Percentiles rank a stretch among this genome's conserved stretches.
Evolutionary conservation across 306 rosid genomes (phyloP).

Genomic region (Quercus agrifolia): DNA sequence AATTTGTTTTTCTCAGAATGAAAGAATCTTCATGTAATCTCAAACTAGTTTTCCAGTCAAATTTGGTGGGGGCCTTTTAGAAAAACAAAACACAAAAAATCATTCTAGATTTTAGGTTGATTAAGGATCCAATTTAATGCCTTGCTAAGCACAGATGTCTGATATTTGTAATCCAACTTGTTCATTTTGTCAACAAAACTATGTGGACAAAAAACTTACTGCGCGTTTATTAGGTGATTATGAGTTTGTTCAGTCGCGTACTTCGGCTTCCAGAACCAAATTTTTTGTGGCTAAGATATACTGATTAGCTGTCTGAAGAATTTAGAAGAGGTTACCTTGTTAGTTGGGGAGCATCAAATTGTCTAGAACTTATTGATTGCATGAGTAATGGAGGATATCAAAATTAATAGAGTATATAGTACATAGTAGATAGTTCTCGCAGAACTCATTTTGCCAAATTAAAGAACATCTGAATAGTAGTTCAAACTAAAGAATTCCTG

Average conservation of each 20-base stretch:
- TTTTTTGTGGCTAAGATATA: background rate
- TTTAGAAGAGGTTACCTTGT: background rate
- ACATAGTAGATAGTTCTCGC: background rate
- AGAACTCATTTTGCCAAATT: background rate
- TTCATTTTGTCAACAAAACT: conserved; percentile 19
- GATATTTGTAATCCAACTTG: conserved; percentile 30
- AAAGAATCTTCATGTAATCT: conserved; percentile 7
- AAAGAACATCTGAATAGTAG: background rate
- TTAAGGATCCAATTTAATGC: conserved; percentile 30
- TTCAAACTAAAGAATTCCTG: background rate
- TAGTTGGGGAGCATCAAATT: background rate
- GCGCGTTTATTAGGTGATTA: background rate
- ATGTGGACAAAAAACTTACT: conserved; percentile 16
- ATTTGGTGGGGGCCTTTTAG: conserved; percentile 23
- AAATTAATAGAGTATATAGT: background rate
- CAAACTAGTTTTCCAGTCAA: conserved; percentile 32
- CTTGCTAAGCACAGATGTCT: background rate
- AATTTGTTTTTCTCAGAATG: conserved; percentile 22
- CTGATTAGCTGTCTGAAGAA: conserved; percentile 9
- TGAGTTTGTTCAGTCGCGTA: background rate
- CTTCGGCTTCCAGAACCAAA: background rate
- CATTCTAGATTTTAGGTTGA: conserved; percentile 13
- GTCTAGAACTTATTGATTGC: background rate
- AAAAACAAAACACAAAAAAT: conserved; percentile 22
- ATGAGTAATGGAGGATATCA: background rate